phyloP scores from a whole-genome alignment of 2,329 filamentous ascomycete species.

The Shiraia bambusicola region DNA sequence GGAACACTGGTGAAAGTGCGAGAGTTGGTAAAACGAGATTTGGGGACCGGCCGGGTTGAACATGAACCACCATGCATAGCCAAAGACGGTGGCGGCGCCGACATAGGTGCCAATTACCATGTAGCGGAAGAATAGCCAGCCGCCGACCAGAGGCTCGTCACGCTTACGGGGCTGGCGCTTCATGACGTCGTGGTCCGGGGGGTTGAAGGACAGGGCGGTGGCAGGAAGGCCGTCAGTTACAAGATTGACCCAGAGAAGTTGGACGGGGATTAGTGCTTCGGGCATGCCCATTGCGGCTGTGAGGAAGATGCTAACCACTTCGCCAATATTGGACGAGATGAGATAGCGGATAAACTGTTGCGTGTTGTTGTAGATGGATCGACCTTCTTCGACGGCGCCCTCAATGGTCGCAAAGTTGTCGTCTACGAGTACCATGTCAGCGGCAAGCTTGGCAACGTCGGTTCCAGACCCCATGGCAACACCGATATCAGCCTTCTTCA shows the following conservation, averaged over 20 bases:
- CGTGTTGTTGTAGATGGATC: conserved; percentile 99
- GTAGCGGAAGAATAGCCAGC: conserved; percentile 97
- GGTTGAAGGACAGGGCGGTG: conserved; percentile 96
- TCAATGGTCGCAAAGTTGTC: conserved; percentile 99
- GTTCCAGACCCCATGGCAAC: conserved; percentile 98
- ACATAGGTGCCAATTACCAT: conserved; percentile 96
- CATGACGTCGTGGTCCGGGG: conserved; percentile 98
- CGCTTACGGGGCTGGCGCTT: conserved; percentile 85
- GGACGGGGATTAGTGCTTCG: conserved; percentile 93
- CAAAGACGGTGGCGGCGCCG: conserved; percentile 88
- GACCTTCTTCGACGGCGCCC: conserved; percentile 91
- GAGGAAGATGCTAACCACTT: conserved; percentile 98
- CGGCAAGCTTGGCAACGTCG: conserved; percentile 92
- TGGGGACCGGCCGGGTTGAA: conserved; percentile 87
- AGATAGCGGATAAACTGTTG: conserved; percentile 99
- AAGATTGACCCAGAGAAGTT: conserved; percentile 97
- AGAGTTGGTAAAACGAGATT: conserved; percentile 84
- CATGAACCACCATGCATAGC: conserved; percentile 99
- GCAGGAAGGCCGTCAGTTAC: conserved; percentile 96
- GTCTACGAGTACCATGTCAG: conserved; percentile 97
- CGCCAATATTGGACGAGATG: conserved; percentile 98
- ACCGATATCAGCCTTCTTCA: conserved; percentile 99
- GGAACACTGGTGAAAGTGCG: conserved; percentile 92
- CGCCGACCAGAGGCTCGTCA: conserved; percentile 87
- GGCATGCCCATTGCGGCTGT: conserved; percentile 97